A percentile compares a stretch with the other conserved stretches of the same genome.
Conservation (phyloP, 331 rosid genomes). For the Rhamnella rubrinervis region DNA sequence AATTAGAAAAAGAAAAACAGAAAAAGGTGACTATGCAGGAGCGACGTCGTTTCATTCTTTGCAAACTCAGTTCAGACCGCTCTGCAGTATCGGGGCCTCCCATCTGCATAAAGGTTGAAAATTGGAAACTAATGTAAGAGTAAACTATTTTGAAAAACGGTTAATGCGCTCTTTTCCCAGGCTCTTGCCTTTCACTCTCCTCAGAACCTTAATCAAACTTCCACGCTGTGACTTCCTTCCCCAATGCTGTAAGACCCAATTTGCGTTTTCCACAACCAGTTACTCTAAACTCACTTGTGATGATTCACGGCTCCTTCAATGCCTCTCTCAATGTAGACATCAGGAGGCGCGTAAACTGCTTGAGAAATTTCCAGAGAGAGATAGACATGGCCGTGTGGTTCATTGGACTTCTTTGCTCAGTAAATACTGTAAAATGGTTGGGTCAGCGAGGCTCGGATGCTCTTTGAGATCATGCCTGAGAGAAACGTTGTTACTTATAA, state of each 20-base stretch:
- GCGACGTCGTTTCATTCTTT: not conserved
- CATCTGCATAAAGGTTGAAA: too few species aligned
- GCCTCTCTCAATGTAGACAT: constrained; percentile 23
- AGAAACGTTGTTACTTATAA: constrained; percentile 54
- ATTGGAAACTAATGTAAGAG: too few species aligned
- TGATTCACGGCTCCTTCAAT: constrained; percentile 40
- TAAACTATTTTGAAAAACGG: not conserved
- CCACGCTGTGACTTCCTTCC: not conserved
- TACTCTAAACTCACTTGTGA: constrained; percentile 17
- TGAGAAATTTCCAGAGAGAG: constrained; percentile 23
- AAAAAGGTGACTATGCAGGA: not conserved
- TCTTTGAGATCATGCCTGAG: constrained; percentile 55
- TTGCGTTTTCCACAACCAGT: constrained; percentile 6
- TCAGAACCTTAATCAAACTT: not conserved
- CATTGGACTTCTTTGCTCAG: constrained; percentile 51
- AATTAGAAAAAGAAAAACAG: too few species aligned
- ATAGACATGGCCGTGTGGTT: constrained; percentile 31
- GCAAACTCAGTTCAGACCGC: too few species aligned
- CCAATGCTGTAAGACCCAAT: constrained; percentile 11
- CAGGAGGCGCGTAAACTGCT: constrained; percentile 46
- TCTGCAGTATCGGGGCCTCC: too few species aligned
- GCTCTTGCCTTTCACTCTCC: not conserved
- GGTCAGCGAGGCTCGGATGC: constrained; percentile 44
- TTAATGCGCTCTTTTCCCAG: constrained; percentile 11
- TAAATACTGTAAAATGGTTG: constrained; percentile 35